Evolutionary conservation across 1,284 basidiomycete species (phyloP).

Genomic region (Sparassis latifolia): DNA sequence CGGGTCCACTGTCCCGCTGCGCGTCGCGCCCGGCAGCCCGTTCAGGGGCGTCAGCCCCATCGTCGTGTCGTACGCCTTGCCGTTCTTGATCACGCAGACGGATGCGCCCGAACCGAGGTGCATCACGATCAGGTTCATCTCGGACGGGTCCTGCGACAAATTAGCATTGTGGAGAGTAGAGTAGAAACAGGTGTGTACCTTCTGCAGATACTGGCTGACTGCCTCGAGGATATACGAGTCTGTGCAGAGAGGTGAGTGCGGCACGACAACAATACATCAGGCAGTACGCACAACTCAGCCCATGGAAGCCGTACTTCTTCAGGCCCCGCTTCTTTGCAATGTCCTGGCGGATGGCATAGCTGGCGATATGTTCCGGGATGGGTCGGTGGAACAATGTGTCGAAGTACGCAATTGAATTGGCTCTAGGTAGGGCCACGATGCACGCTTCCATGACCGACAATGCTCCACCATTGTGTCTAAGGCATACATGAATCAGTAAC

Average conservation of each 20-base stretch:
- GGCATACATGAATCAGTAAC: neutral
- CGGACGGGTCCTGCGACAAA: constrained; percentile 26
- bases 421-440: constrained; percentile 54
- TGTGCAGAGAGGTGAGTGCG: constrained; percentile 20
- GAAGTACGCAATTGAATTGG: constrained; percentile 68
- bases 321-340: constrained; percentile 59
- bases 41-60: constrained; percentile 79
- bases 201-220: constrained; percentile 52
- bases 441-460: constrained; percentile 58
- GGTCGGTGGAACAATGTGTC: constrained; percentile 83
- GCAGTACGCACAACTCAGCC: constrained; percentile 53
- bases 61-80: constrained; percentile 72
- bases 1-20: constrained; percentile 77
- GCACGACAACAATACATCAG: neutral
- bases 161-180: neutral
- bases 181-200: constrained; percentile 28
- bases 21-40: constrained; percentile 83
- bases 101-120: constrained; percentile 86
- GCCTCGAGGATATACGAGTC: constrained; percentile 58
- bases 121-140: constrained; percentile 66
- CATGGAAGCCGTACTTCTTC: constrained; percentile 87
- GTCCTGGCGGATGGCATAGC: constrained; percentile 67
- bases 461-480: constrained; percentile 57
- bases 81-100: constrained; percentile 65
- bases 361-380: constrained; percentile 67